Evolutionary conservation across 106 monocot genomes (phyloP).

Genomic region (Xerophyta viscosa): DNA sequence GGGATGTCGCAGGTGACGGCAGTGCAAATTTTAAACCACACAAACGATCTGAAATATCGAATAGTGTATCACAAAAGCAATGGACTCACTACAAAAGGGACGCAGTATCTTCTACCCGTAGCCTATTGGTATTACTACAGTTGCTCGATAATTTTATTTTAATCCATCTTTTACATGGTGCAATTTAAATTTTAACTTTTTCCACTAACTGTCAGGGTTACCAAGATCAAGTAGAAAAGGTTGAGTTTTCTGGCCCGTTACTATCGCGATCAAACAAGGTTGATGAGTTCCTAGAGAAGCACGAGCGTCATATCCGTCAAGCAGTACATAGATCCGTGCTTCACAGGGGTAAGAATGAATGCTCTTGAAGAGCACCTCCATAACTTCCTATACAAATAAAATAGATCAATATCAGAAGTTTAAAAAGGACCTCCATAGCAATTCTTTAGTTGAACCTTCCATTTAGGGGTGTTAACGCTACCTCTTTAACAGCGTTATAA

Average conservation of each 20-base stretch:
- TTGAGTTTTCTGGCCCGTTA: slow-evolving; percentile 57
- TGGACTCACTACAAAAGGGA: slow-evolving; percentile 16
- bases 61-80: slow-evolving; percentile 25
- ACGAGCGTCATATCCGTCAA: slow-evolving; percentile 48
- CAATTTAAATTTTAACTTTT: not conserved
- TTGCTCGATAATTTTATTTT: not conserved
- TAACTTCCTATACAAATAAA: no score
- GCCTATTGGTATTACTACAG: slow-evolving; percentile 21
- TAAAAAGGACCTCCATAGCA: no score
- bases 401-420: no score
- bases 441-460: no score
- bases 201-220: slow-evolving; percentile 17
- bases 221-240: slow-evolving; percentile 26
- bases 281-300: slow-evolving; percentile 50
- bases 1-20: not conserved
- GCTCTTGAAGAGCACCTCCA: not conserved
- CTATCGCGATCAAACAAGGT: slow-evolving; percentile 42
- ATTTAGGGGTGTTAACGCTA: no score
- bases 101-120: slow-evolving; percentile 20
- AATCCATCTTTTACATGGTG: not conserved
- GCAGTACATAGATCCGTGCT: slow-evolving; percentile 46
- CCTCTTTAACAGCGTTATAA: no score
- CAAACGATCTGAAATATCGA: slow-evolving; percentile 14
- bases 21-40: not conserved
- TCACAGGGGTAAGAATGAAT: slow-evolving; percentile 35